These are phyloP conservation scores for Uronychia binucleata DNA, from an alignment of 73 alveolate species.

Conservation along the genomic window DNA sequence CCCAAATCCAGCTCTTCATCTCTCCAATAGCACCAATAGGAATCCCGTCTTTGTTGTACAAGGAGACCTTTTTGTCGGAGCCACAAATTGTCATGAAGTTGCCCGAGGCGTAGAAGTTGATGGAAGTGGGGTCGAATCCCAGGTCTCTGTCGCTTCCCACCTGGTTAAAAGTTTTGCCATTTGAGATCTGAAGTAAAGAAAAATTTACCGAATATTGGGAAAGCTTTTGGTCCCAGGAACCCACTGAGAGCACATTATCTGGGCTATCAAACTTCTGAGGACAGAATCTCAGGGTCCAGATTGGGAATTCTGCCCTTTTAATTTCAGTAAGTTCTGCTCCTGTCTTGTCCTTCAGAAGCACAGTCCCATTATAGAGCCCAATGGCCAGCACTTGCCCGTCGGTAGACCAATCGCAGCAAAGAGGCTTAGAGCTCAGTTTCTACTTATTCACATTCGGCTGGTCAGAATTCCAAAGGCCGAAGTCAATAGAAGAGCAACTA, in stretches of 20 bases:
- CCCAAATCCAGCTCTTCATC: constrained; percentile 79
- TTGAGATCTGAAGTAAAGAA: neutral
- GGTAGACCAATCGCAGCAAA: constrained; percentile 73
- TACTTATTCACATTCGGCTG: constrained; percentile 58
- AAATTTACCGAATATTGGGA: constrained; percentile 48
- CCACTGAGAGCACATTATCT: constrained; percentile 78
- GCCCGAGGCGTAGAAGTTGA: constrained; percentile 65
- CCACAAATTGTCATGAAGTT: constrained; percentile 77
- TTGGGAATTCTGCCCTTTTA: constrained; percentile 61
- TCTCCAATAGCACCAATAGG: constrained; percentile 70
- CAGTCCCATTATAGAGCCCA: constrained; percentile 65
- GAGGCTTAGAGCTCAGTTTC: constrained; percentile 51
- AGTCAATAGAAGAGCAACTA: constrained; percentile 75
- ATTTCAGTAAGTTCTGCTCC: constrained; percentile 65
- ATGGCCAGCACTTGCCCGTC: constrained; percentile 77
- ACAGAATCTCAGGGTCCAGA: constrained; percentile 80
- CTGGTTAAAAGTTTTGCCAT: constrained; percentile 63
- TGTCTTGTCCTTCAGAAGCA: constrained; percentile 60
- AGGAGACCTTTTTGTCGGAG: constrained; percentile 68
- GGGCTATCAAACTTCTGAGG: constrained; percentile 56
- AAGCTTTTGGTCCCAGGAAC: constrained; percentile 88
- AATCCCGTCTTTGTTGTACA: constrained; percentile 78
- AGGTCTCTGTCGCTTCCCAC: constrained; percentile 74
- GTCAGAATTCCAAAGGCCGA: constrained; percentile 76
- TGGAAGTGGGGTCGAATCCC: constrained; percentile 77